Conservation (phyloP, 192 early-diverging fungal species). For the Backusella mclennaniae region DNA sequence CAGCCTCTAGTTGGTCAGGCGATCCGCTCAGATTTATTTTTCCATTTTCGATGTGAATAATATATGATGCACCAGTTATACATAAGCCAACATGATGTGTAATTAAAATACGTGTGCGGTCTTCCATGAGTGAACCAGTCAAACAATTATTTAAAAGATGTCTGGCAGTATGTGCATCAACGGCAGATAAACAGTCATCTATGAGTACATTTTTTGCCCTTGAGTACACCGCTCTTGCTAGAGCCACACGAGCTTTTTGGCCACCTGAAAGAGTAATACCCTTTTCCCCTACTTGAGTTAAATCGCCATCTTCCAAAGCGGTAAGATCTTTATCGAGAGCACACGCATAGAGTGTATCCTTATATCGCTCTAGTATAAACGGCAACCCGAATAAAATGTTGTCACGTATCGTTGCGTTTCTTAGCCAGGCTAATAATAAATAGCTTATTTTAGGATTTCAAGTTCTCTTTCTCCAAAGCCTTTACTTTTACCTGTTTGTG, state of each 20-base stretch:
- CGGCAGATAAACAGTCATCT: conserved; percentile 88
- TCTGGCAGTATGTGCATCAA: conserved; percentile 80
- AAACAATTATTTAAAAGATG: conserved; percentile 80
- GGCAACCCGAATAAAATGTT: conserved; percentile 69
- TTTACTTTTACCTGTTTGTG: conserved; percentile 43
- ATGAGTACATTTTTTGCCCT: conserved; percentile 62
- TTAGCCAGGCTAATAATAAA: conserved; percentile 51
- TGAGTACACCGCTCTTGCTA: conserved; percentile 85
- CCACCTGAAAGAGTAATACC: conserved; percentile 82
- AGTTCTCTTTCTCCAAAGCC: background rate
- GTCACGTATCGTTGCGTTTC: conserved; percentile 64
- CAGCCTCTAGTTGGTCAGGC: conserved; percentile 21
- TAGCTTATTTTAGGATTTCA: conserved; percentile 16
- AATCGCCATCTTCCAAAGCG: conserved; percentile 54
- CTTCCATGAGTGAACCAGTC: conserved; percentile 65
- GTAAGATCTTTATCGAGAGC: conserved; percentile 59
- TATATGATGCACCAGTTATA: conserved; percentile 49
- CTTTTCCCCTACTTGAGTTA: conserved; percentile 75
- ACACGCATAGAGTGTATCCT: conserved; percentile 53
- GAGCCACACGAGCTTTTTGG: conserved; percentile 82
- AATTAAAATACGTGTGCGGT: conserved; percentile 84
- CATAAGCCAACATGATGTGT: conserved; percentile 76
- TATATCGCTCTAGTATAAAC: conserved; percentile 52
- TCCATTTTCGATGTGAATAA: conserved; percentile 50
- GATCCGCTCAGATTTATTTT: conserved; percentile 35